Conservation (phyloP, 23 red algal species). For the Gracilaria domingensis region DNA sequence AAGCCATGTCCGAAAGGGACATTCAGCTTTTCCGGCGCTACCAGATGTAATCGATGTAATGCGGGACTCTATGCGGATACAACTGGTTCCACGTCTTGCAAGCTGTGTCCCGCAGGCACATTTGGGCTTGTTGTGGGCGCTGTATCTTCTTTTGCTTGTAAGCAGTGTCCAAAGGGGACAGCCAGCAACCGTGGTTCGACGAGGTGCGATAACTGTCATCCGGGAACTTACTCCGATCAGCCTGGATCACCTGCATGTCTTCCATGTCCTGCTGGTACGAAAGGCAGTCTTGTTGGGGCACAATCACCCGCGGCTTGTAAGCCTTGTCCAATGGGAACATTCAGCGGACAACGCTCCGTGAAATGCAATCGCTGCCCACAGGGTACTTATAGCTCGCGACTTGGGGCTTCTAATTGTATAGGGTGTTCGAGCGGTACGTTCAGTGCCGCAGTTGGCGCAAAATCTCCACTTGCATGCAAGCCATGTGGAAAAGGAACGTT, state of each 20-base stretch:
- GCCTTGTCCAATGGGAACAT: conserved; percentile 48
- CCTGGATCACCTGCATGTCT: conserved; percentile 33
- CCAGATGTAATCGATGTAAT: conserved; percentile 40
- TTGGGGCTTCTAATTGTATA: conserved; percentile 26
- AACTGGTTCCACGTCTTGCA: conserved; percentile 32
- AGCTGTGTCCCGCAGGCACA: conserved; percentile 61
- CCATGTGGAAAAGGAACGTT: conserved; percentile 44
- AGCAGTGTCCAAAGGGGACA: conserved; percentile 24
- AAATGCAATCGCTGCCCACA: conserved; percentile 29
- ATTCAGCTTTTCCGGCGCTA: conserved; percentile 44
- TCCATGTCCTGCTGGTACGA: conserved; percentile 48
- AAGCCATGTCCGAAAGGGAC: conserved; percentile 42
- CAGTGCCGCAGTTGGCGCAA: conserved; percentile 35
- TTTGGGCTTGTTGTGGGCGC: conserved; percentile 45
- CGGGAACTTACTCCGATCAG: conserved; percentile 40
- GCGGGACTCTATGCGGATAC: conserved; percentile 38
- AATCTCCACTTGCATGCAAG: conserved; percentile 16
- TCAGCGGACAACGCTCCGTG: conserved; percentile 2
- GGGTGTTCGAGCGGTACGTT: conserved; percentile 54
- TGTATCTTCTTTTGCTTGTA: conserved; percentile 12
- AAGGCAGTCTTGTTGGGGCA: conserved; percentile 2
- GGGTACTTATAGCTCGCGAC: conserved; percentile 27
- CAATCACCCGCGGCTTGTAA: conserved; percentile 15
- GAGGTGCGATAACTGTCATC: conserved; percentile 10
- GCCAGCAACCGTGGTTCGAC: conserved; percentile 5